Evolutionary conservation across 2,329 filamentous ascomycete genomes (phyloP), one percentile per base, ranked within the genome.

Genomic region (Monosporascus sp.): DNA sequence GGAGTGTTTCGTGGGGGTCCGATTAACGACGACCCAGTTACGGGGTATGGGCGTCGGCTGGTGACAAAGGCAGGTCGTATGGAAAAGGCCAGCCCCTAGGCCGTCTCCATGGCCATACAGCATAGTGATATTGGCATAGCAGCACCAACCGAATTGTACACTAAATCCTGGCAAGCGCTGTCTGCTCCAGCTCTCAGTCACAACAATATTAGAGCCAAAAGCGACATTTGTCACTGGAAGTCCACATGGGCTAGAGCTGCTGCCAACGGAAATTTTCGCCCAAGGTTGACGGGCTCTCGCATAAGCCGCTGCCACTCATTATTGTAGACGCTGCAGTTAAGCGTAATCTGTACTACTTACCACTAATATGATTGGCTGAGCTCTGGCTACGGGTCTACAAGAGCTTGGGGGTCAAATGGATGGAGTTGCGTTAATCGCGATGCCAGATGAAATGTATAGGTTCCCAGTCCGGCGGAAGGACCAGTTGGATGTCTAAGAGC

Each of bases 231-330:
- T 52, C 53, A 58, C 47, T 53, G 49, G 51, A 48, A 56, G 52
- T 51, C 50, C 57, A 59, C 57, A 61, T 58, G 59, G 54, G 43
- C 51, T 38, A 56, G 26, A 41, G 52, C 51, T 41, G 41, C 41
- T 49, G 48, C 53, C 54, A 59, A 63, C 61, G 64, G 59, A 63
- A 57, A 59, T 64, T 62, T 61, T 57, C 48, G 48, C 58, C 57
- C 55, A 52, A 58, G 59, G 56, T 51, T 49, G 24, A 45, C 56
- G 59, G 63, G 37, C 59, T 56, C 47, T 52, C 61, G 60, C 63
- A 66, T 60, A 56, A 58, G 60, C 63, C 62, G 60, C 64, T 65
- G 59, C 64, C 62, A 65, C 57, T 61, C 58, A 59, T 19, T 61
- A 58, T 58, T 59, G 56, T 59, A 48, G 51, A 57, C 43, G 36